Conservation (phyloP, 805 yeast species). For the Candida palmyrensis region DNA sequence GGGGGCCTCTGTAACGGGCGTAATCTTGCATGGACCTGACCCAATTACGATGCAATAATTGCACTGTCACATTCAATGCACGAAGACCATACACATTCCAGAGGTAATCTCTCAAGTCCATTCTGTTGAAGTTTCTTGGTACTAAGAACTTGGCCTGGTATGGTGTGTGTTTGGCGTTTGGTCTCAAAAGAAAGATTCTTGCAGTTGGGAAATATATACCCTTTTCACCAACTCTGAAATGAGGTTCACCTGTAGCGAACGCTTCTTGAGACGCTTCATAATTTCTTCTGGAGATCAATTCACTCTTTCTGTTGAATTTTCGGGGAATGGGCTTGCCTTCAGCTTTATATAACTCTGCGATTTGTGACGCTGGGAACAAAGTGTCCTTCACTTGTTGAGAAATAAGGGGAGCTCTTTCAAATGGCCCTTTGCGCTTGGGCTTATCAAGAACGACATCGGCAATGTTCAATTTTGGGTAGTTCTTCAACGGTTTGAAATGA, state of each 20-base stretch:
- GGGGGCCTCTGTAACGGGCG: constrained; percentile 73
- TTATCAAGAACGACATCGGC: constrained; percentile 33
- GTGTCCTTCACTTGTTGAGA: constrained; percentile 36
- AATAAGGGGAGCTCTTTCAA: constrained; percentile 31
- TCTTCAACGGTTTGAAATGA: constrained; percentile 8
- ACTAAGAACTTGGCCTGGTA: constrained; percentile 95
- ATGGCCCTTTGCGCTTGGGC: constrained; percentile 36
- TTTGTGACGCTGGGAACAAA: constrained; percentile 34
- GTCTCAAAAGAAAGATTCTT: constrained; percentile 72
- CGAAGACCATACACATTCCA: constrained; percentile 87
- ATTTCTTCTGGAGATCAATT: constrained; percentile 33
- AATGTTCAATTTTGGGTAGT: constrained; percentile 36
- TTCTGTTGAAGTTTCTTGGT: constrained; percentile 87
- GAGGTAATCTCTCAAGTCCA: constrained; percentile 90
- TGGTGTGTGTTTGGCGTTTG: constrained; percentile 95
- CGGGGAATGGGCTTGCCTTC: constrained; percentile 41
- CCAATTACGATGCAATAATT: constrained; percentile 69
- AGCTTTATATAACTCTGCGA: constrained; percentile 26
- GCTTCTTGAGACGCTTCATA: constrained; percentile 41
- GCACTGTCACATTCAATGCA: constrained; percentile 84
- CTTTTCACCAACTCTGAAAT: constrained; percentile 76
- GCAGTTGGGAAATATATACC: constrained; percentile 83
- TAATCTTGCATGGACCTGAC: constrained; percentile 46
- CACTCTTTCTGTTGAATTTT: constrained; percentile 29
- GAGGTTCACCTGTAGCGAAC: constrained; percentile 62